Conservation (phyloP, 1,284 basidiomycete species). For the Meripilus lineatus region DNA sequence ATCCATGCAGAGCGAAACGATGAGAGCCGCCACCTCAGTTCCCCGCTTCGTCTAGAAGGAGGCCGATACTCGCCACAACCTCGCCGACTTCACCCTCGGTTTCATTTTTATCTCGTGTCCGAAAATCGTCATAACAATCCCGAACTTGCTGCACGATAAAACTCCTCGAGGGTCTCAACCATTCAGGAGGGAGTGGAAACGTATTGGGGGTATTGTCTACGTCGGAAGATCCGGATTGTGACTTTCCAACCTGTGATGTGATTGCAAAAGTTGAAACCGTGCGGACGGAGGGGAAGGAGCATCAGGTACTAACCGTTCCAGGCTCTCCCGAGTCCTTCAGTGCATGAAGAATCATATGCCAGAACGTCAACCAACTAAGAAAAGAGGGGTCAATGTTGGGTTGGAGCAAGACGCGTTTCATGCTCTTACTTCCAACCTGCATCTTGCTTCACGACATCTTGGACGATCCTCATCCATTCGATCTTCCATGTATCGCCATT, state of each 20-base stretch:
- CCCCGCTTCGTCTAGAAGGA: no score
- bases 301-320: no score
- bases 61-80: not conserved
- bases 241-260: no score
- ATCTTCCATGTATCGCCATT: slow-evolving; percentile 15
- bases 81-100: slow-evolving; percentile 8
- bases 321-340: no score
- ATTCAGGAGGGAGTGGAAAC: slow-evolving; percentile 18
- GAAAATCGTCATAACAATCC: slow-evolving; percentile 21
- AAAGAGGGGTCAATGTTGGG: not conserved
- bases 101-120: slow-evolving; percentile 16
- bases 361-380: slow-evolving; percentile 26
- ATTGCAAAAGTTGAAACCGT: no score
- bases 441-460: slow-evolving; percentile 29
- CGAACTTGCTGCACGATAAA: slow-evolving; percentile 16
- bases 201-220: no score
- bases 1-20: no score
- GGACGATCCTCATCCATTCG: slow-evolving; percentile 26
- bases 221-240: no score
- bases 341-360: slow-evolving; percentile 25
- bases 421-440: slow-evolving; percentile 28
- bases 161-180: slow-evolving; percentile 16
- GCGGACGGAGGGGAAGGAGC: no score
- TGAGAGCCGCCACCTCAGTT: no score
- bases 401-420: not conserved